Conservation (phyloP, 371 early-diverging fungal species). For the Mortierella sp. region DNA sequence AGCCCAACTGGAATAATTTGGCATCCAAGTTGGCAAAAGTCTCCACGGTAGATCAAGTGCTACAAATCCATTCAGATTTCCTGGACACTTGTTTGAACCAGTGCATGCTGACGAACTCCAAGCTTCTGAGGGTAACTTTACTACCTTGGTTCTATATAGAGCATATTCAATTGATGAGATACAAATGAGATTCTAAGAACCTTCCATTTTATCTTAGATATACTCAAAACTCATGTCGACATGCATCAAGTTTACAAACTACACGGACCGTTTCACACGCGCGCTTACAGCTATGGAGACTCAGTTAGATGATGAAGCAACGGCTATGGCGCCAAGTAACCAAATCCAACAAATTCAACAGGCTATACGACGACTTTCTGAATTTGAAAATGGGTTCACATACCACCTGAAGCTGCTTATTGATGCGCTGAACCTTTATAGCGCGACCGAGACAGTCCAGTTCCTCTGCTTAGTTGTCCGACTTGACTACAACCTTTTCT, state of each 20-base stretch:
- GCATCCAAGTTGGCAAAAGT: constrained; percentile 71
- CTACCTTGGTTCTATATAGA: neutral
- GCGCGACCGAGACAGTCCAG: constrained; percentile 78
- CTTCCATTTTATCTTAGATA: constrained; percentile 60
- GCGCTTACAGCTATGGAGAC: constrained; percentile 58
- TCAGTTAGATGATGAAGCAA: constrained; percentile 60
- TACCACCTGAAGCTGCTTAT: constrained; percentile 79
- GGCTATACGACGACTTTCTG: constrained; percentile 58
- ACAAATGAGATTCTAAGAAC: neutral
- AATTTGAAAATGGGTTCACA: constrained; percentile 73
- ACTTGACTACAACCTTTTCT: constrained; percentile 80
- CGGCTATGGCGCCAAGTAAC: constrained; percentile 46
- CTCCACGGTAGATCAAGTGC: constrained; percentile 89
- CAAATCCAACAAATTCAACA: constrained; percentile 53
- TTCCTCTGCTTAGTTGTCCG: constrained; percentile 83
- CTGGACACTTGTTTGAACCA: constrained; percentile 90
- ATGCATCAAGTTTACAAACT: constrained; percentile 74
- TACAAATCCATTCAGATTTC: constrained; percentile 84
- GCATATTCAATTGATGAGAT: neutral
- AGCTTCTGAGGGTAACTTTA: constrained; percentile 79
- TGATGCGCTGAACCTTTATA: constrained; percentile 81
- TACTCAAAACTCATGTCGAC: constrained; percentile 77
- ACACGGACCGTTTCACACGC: constrained; percentile 66
- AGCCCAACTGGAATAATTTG: constrained; percentile 86
- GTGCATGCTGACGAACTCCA: constrained; percentile 89